Conservation (phyloP, 2,329 filamentous ascomycete genomes). For the Colletotrichum agaves region DNA sequence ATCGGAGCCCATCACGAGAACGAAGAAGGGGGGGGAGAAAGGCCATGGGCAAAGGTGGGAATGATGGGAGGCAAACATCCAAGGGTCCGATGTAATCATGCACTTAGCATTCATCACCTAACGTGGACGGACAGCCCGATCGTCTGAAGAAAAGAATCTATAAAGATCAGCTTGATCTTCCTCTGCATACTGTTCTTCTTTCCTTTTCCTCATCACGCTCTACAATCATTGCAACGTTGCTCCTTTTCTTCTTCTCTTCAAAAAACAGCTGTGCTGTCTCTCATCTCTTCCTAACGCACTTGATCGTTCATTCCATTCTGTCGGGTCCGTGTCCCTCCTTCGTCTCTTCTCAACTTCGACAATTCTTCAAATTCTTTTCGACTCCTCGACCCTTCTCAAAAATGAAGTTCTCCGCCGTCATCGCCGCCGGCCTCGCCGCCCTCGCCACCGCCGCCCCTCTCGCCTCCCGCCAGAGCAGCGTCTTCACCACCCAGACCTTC, state of each 20-base stretch:
- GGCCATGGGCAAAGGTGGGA: background rate
- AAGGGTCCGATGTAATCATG: constrained; percentile 5
- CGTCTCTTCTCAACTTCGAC: background rate
- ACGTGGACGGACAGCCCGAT: constrained; percentile 13
- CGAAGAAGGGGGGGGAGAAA: constrained; percentile 1
- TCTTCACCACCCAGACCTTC: constrained; percentile 51
- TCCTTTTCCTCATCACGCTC: constrained; percentile 29
- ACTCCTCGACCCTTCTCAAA: constrained; percentile 29
- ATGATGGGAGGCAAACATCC: constrained; percentile 19
- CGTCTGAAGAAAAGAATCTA: constrained; percentile 24
- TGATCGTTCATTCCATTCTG: constrained; percentile 32
- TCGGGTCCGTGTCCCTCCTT: constrained; percentile 36
- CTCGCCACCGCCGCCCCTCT: constrained; percentile 46
- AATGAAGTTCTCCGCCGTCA: constrained; percentile 50
- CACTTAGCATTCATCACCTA: constrained; percentile 5
- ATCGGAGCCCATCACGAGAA: constrained; percentile 11
- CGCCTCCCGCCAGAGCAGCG: constrained; percentile 40
- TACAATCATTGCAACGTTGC: constrained; percentile 32
- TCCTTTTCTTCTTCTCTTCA: constrained; percentile 28
- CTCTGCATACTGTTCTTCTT: background rate
- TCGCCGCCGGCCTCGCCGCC: constrained; percentile 42
- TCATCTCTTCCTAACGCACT: constrained; percentile 32
- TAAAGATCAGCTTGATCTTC: constrained; percentile 35
- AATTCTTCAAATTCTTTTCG: constrained; percentile 1
- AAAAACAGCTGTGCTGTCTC: constrained; percentile 37